Base-by-base conservation (phyloP, 169 alveolate genomes). In the Cryptosporidium baileyi region DNA sequence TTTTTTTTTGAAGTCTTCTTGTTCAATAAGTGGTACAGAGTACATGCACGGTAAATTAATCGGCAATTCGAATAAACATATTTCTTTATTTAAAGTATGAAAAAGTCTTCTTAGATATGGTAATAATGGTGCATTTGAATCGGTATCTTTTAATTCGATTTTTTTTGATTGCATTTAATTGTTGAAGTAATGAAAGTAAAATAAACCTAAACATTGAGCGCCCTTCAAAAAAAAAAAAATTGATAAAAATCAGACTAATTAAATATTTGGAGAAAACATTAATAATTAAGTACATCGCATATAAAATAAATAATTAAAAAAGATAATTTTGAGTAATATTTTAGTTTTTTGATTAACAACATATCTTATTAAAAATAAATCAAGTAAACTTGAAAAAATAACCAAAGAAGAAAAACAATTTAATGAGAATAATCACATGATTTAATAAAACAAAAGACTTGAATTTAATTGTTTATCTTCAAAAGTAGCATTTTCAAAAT, bases 81-180 rank as follows among this genome's bases (percentile, higher is more conserved):
- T 32, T 54, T 74, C 85, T 28, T 22, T 51, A 40, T 74, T 74
- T 74, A 74, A 22, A 19, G 85, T 32, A 22, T 74, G 49, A 41
- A 74, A 74, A 1, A 74, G 38, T 32, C 85, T 51, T 34, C 85
- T 74, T 32, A 74, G 43, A 26, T 74, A 74, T 1, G 85, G 85
- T n/a, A 74, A 11, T 38, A 74, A 57, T 7, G 85, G 85, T 54
- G 85, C 65, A 57, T 57, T 57, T 8, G 85, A 40, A 54, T 74
- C 85, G 13, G 36, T 57, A 51, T 74, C 85, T 54, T 74, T 47
- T 41, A 74, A 52, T 19, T 54, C 74, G 49, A 74, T 38, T 57
- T 54, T 74, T 24, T 51, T 59, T 8, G 85, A 6, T 13, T 47
- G 15, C 59, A 47, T 47, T 47, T 47, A 11, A 47, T n/a, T 41